Base-by-base conservation (phyloP, 78 protist genomes). In the Dictyostelium purpureum region DNA sequence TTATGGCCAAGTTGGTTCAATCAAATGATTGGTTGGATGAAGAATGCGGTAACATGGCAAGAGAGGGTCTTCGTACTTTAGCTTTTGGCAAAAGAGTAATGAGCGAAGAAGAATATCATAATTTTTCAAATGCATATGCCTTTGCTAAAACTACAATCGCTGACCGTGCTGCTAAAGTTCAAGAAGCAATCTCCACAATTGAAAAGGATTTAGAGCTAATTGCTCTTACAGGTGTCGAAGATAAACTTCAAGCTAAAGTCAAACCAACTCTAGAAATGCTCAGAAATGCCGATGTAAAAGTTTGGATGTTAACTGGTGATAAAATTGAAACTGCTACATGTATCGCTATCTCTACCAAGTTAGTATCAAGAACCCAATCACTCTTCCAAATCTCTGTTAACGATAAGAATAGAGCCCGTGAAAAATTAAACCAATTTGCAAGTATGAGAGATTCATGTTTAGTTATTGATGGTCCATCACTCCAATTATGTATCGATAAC, bases 301-400 rank as follows among this genome's bases (percentile, higher is more conserved):
- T 96, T 24, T 98, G 99, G 99, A 98, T 98, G 99, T 92, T 98
- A n/a, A 98, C 99, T 2, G 99, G 99, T 52, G 95, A 92, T 67
- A 92, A 92, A 63, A 96, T 97, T 31, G 99, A 98, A 90, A 98
- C 99, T 43, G 99, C 99, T 14, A 89, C 78, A 2, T 96, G 98
- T 88, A 96, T 98, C 74, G 99, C 98, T 56, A 78, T 89, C 71
- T 82, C 94, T 47, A 75, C 99, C 31, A 79, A 87, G 40, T 76
- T 98, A 6, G 97, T 97, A 16, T 59, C 96, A 5, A 66, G 96
- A 16, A 51, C 69, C 5, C 97, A 95, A 56, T 43, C 76, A 45
- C 81, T 97, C 69, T 94, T 88, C 35, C 28, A 47, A 56, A 65
- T 96, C 0, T 56, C 85, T 2, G 96, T 79, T 3, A 38, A 26